phyloP scores from a whole-genome alignment of 1,284 basidiomycete genomes.

The Austroboletus novae-zelandiae region DNA sequence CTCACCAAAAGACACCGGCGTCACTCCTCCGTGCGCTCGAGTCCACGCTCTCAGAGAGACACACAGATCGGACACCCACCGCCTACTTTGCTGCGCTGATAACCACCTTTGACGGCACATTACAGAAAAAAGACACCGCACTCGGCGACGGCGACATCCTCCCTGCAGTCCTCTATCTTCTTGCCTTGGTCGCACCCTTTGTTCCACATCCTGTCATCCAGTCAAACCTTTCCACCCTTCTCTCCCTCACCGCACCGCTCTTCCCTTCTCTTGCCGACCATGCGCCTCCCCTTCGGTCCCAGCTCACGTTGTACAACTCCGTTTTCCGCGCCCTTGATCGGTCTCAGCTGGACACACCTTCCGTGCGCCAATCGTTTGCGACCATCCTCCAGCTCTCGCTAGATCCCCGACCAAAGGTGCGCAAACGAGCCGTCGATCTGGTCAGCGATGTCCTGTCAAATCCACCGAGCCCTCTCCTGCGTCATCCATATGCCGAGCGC shows the following conservation, averaged over 20 bases:
- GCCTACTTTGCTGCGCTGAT: constrained; percentile 89
- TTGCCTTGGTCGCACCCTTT: constrained; percentile 75
- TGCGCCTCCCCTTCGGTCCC: constrained; percentile 71
- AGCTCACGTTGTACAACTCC: constrained; percentile 70
- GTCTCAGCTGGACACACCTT: constrained; percentile 65
- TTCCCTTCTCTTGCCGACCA: constrained; percentile 66
- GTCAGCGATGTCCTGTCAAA: constrained; percentile 72
- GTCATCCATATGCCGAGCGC: constrained; percentile 84
- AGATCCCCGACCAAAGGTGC: constrained; percentile 92
- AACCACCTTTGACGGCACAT: constrained; percentile 73
- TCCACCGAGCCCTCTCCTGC: constrained; percentile 72
- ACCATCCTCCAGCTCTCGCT: constrained; percentile 80
- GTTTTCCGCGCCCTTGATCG: constrained; percentile 68
- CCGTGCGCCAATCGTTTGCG: constrained; percentile 74
- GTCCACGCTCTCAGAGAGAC: constrained; percentile 80
- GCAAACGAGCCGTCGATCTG: constrained; percentile 87
- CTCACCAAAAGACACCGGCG: constrained; percentile 91
- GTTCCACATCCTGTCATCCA: constrained; percentile 75
- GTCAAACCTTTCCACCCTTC: constrained; percentile 59
- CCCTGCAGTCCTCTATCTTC: constrained; percentile 87
- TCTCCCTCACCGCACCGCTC: constrained; percentile 75
- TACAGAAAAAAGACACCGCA: constrained; percentile 60
- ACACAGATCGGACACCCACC: constrained; percentile 67
- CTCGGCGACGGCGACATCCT: constrained; percentile 80
- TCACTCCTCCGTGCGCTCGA: constrained; percentile 89